Conservation (phyloP, 2,329 filamentous ascomycete species). For the Colletotrichum gloeosporioides region DNA sequence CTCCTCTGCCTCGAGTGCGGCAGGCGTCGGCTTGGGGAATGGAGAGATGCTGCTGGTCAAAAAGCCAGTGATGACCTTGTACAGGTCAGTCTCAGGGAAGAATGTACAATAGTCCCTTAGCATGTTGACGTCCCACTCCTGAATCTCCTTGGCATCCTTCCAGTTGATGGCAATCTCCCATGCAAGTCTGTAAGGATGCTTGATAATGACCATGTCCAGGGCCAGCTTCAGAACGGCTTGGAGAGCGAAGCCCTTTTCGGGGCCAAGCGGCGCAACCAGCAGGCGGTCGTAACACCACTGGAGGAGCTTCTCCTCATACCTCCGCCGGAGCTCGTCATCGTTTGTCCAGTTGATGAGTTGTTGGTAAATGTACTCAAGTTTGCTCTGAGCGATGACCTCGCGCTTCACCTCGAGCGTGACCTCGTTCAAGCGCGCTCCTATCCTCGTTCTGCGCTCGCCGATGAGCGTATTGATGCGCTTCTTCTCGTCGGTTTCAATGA, state of each 20-base stretch:
- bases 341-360: slow-evolving; percentile 88
- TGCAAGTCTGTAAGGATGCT: slow-evolving; percentile 85
- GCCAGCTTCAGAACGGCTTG: slow-evolving; percentile 78
- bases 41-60: slow-evolving; percentile 84
- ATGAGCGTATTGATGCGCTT: slow-evolving; percentile 90
- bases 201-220: slow-evolving; percentile 94
- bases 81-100: slow-evolving; percentile 84
- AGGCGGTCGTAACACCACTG: slow-evolving; percentile 82
- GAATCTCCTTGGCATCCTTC: slow-evolving; percentile 77
- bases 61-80: slow-evolving; percentile 82
- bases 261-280: slow-evolving; percentile 66
- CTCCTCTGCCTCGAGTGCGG: slow-evolving; percentile 28
- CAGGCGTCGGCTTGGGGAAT: slow-evolving; percentile 59
- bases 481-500: slow-evolving; percentile 85
- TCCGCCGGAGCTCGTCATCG: slow-evolving; percentile 83
- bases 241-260: slow-evolving; percentile 73
- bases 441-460: slow-evolving; percentile 82
- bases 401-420: slow-evolving; percentile 88
- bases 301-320: slow-evolving; percentile 90
- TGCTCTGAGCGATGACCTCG: slow-evolving; percentile 79
- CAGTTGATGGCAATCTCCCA: slow-evolving; percentile 94
- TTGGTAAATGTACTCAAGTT: slow-evolving; percentile 80
- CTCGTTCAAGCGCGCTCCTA: slow-evolving; percentile 83
- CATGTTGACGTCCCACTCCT: slow-evolving; percentile 79
- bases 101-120: slow-evolving; percentile 81